Evolutionary conservation across 1,284 basidiomycete species (phyloP).

Genomic region (Trametes hirsuta): DNA sequence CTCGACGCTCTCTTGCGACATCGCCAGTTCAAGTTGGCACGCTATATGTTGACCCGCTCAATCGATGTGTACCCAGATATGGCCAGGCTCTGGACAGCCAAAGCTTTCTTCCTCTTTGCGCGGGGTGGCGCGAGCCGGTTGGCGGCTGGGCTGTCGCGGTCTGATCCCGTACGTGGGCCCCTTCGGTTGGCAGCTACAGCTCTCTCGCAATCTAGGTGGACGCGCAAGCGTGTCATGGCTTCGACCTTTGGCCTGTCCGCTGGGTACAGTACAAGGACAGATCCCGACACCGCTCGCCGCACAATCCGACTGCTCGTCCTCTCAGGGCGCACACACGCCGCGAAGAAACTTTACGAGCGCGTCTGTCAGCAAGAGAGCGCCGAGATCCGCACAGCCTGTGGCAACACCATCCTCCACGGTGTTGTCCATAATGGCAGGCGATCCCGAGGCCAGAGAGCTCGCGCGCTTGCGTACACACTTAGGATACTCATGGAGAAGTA

Average conservation of each 20-base stretch:
- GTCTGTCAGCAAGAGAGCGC: constrained; percentile 34
- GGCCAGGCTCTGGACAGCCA: not conserved
- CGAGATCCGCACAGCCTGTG: constrained; percentile 44
- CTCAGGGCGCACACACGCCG: constrained; percentile 35
- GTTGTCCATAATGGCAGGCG: constrained; percentile 36
- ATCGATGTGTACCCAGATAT: not conserved
- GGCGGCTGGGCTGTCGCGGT: constrained; percentile 1
- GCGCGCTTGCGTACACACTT: constrained; percentile 44
- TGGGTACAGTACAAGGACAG: not conserved
- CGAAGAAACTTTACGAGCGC: constrained; percentile 44
- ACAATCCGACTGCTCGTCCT: constrained; percentile 22
- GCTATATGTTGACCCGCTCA: constrained; percentile 1
- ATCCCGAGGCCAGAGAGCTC: constrained; percentile 48
- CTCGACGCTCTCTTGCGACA: constrained; percentile 20
- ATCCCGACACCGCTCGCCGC: not conserved
- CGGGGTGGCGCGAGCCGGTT: constrained; percentile 10
- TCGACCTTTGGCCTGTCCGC: not conserved
- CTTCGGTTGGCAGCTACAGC: not conserved
- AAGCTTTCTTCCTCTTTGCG: not conserved
- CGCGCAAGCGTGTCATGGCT: not conserved
- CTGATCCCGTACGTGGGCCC: not conserved
- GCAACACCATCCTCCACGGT: constrained; percentile 59
- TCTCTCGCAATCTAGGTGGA: not conserved
- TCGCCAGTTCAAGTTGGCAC: constrained; percentile 23
- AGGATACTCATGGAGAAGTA: constrained; percentile 42